Percentiles rank a stretch among this genome's conserved stretches.
Conservation (phyloP, 75 land plant species). For the Isoetes taiwanensis region DNA sequence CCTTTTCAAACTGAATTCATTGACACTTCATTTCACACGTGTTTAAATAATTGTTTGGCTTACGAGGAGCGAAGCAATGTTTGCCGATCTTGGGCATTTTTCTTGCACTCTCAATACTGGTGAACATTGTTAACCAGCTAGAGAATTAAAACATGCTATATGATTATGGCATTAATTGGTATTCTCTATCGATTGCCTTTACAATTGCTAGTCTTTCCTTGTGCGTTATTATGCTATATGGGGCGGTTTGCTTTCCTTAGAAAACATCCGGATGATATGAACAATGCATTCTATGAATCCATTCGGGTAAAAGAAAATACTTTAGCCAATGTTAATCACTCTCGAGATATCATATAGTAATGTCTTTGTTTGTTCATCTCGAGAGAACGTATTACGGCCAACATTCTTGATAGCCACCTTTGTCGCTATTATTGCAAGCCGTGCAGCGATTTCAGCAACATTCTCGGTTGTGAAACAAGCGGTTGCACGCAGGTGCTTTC, state of each 20-base stretch:
- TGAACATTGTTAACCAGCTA: not conserved
- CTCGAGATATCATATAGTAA: not conserved
- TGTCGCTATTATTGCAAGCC: conserved; percentile 71
- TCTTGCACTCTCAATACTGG: too few species aligned
- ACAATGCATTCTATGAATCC: conserved; percentile 60
- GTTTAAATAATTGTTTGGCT: not conserved
- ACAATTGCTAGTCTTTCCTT: conserved; percentile 41
- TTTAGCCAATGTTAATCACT: not conserved
- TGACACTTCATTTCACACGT: not conserved
- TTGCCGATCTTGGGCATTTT: conserved; percentile 91
- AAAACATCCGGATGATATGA: conserved; percentile 30
- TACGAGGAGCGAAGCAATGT: conserved; percentile 38
- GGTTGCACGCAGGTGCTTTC: conserved; percentile 50
- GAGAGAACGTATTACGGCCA: too few species aligned
- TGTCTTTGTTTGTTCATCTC: too few species aligned
- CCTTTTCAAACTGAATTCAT: not conserved
- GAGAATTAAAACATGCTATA: too few species aligned
- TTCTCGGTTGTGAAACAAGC: conserved; percentile 67
- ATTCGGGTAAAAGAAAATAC: conserved; percentile 36
- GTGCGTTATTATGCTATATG: conserved; percentile 46
- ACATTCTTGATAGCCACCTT: conserved; percentile 54
- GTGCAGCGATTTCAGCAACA: conserved; percentile 56
- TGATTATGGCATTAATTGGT: not conserved
- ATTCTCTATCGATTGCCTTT: conserved; percentile 42
- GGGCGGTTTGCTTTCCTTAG: conserved; percentile 69